Conservation (phyloP, 352 stramenopile genomes). For the Pythium utonaiense region DNA sequence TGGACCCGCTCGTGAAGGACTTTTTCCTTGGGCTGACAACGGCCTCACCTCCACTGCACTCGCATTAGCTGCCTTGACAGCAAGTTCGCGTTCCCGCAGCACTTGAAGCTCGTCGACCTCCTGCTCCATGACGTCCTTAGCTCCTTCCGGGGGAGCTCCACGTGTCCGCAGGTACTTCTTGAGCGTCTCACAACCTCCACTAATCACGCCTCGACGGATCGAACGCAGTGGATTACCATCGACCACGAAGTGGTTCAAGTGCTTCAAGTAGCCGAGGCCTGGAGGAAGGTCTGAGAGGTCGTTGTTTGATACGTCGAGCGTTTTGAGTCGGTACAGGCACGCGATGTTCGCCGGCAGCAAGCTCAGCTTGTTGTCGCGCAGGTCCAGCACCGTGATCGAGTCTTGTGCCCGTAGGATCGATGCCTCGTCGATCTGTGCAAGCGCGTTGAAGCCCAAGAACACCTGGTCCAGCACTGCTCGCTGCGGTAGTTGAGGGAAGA, state of each 20-base stretch:
- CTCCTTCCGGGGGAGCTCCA: slow-evolving; percentile 45
- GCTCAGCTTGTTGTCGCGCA: slow-evolving; percentile 79
- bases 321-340: slow-evolving; percentile 66
- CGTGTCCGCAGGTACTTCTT: slow-evolving; percentile 83
- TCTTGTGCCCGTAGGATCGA: slow-evolving; percentile 62
- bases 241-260: slow-evolving; percentile 71
- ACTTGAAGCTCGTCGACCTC: slow-evolving; percentile 60
- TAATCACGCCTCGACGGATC: slow-evolving; percentile 65
- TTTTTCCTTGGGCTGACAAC: background rate
- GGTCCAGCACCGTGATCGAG: slow-evolving; percentile 68
- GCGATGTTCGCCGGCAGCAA: slow-evolving; percentile 49
- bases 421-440: slow-evolving; percentile 49
- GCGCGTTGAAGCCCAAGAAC: slow-evolving; percentile 73
- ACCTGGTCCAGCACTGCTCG: slow-evolving; percentile 64
- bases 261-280: slow-evolving; percentile 72
- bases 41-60: background rate
- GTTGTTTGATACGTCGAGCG: slow-evolving; percentile 80
- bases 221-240: slow-evolving; percentile 74
- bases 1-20: background rate
- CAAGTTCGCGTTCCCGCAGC: slow-evolving; percentile 21
- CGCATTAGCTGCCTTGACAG: slow-evolving; percentile 8
- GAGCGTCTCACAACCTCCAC: slow-evolving; percentile 62
- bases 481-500: slow-evolving; percentile 61
- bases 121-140: slow-evolving; percentile 58
- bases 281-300: slow-evolving; percentile 72